Conservation (phyloP, 345 rosid genomes). For the Turnera subulata region DNA sequence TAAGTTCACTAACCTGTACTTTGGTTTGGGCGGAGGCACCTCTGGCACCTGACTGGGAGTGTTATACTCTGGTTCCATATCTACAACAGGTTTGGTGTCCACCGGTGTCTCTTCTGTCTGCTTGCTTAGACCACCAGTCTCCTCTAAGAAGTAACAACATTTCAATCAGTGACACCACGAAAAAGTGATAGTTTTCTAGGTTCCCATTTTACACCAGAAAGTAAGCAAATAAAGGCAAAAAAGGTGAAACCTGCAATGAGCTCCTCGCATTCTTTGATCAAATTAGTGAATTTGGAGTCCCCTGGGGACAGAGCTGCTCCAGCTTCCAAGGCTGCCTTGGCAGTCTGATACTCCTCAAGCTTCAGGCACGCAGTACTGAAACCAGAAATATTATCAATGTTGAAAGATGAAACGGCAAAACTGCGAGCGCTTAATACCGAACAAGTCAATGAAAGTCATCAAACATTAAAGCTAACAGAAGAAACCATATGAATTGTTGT, state of each 20-base stretch:
- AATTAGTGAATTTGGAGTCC: slow-evolving; percentile 56
- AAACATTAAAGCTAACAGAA: too few species aligned
- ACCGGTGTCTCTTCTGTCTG: slow-evolving; percentile 22
- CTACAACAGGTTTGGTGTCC: slow-evolving; percentile 14
- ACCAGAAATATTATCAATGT: background rate
- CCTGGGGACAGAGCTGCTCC: slow-evolving; percentile 58
- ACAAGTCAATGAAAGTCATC: too few species aligned
- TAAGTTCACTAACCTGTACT: slow-evolving; percentile 46
- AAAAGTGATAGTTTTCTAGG: background rate
- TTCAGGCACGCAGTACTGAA: slow-evolving; percentile 76
- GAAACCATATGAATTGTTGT: too few species aligned
- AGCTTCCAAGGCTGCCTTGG: slow-evolving; percentile 70
- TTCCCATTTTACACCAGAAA: too few species aligned
- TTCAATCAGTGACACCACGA: background rate
- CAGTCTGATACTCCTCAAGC: slow-evolving; percentile 83
- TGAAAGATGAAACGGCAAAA: background rate
- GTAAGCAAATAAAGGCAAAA: background rate
- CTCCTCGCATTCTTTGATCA: slow-evolving; percentile 68
- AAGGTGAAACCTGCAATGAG: slow-evolving; percentile 44
- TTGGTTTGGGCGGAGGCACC: slow-evolving; percentile 37
- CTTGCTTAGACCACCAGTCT: slow-evolving; percentile 29
- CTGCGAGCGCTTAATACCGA: too few species aligned
- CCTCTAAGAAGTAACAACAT: slow-evolving; percentile 30
- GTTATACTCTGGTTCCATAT: slow-evolving; percentile 8
- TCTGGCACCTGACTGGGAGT: background rate